A percentile compares a stretch with the other conserved stretches of the same genome.
Conservation (phyloP, 495 filamentous ascomycete species). For the Thermothielavioides terrestris region DNA sequence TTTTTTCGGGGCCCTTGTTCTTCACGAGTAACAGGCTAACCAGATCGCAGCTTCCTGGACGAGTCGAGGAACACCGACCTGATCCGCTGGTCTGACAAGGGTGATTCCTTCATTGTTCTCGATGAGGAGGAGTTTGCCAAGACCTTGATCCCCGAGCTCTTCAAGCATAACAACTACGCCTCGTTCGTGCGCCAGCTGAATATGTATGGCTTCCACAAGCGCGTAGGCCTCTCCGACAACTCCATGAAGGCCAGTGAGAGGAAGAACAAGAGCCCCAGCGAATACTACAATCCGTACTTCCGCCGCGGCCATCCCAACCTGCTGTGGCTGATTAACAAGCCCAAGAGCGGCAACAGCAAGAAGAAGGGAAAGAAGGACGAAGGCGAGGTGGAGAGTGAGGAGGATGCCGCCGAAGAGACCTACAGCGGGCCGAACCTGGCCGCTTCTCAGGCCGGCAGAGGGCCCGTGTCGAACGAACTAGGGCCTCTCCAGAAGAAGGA, state of each 20-base stretch:
- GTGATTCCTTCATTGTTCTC: constrained; percentile 90
- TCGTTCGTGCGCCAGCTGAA: constrained; percentile 98
- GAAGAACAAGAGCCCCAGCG: constrained; percentile 94
- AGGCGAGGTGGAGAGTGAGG: constrained; percentile 60
- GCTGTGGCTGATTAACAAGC: constrained; percentile 96
- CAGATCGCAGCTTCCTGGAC: constrained; percentile 71
- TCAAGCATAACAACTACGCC: constrained; percentile 99
- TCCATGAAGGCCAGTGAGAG: constrained; percentile 95
- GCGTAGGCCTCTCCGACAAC: constrained; percentile 92
- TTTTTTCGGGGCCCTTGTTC: neutral
- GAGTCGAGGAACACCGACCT: constrained; percentile 84
- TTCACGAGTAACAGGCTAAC: neutral
- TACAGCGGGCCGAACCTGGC: constrained; percentile 10
- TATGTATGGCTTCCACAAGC: constrained; percentile 99
- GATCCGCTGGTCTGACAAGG: constrained; percentile 95
- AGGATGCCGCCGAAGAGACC: constrained; percentile 45
- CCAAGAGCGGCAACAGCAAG: constrained; percentile 60
- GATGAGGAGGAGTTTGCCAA: constrained; percentile 99
- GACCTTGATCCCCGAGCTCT: constrained; percentile 89
- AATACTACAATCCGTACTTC: constrained; percentile 96
- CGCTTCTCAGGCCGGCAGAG: constrained; percentile 11
- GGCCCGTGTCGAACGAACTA: constrained; percentile 28
- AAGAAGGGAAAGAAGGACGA: constrained; percentile 58
- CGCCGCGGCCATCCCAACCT: constrained; percentile 86
- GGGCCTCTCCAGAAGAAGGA: constrained; percentile 65